Evolutionary conservation across 106 monocot species (phyloP), one percentile per base, ranked within the genome.

Genomic region (Phalaenopsis aphrodite): DNA sequence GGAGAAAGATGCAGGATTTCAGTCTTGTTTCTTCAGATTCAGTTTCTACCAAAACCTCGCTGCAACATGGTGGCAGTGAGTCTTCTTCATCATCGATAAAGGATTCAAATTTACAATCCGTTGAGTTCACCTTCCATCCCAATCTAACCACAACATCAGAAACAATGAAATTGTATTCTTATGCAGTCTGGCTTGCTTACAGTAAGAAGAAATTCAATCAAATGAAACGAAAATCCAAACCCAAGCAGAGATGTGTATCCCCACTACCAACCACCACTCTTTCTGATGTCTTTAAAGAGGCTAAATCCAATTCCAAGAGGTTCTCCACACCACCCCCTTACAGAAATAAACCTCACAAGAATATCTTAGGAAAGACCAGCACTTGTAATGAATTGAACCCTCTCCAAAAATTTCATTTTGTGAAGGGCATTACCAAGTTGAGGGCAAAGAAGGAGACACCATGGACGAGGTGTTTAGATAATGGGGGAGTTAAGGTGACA

Each of bases 381-480:
- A 5, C 42, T 42, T 73, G 0, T 73, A 73, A 45, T 43, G 43
- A n/a, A 4, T 18, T 16, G 74, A 45, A n/a, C 14, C 5, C 74
- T 14, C 8, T 14, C 41, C 71, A 12, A 41, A 38, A 36, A 71
- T 9, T 41, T 41, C 41, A 16, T 24, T 24, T 8, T 78, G 75
- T 68, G 23, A 8, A 79, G 17, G 55, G 86, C 85, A 9, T 38
- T 71, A 15, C 15, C 36, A 71, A 71, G 17, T 41, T 30, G n/a
- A 71, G 41, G 71, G 16, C 11, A 41, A 71, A 71, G 71, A 93
- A 88, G 78, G 93, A 90, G 39, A 83, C 5, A 21, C 66, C 82
- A 3, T 88, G 90, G 91, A 41, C 83, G 3, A 89, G 78, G 42
- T 89, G 82, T 78, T 90, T 90, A 82, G 90, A 88, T 55, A 87